A percentile compares a stretch with the other conserved stretches of the same genome.
These are phyloP conservation scores for Wolfiporia cocos DNA, from an alignment of 1,284 basidiomycete genomes.

Conservation along the genomic window DNA sequence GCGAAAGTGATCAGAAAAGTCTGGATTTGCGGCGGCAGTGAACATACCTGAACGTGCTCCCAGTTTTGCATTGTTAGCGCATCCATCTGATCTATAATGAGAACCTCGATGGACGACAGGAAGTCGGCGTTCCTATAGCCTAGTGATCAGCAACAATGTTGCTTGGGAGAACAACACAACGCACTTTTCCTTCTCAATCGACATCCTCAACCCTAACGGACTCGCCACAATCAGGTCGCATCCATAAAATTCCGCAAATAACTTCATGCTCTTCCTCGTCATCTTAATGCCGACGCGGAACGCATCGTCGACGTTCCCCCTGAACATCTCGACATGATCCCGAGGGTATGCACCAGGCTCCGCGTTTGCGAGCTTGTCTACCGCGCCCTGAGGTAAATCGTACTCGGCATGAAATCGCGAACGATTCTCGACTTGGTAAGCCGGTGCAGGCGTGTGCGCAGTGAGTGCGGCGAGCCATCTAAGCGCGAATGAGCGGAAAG, in stretches of 20 bases:
- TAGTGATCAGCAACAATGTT: background rate
- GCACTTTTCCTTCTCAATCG: constrained; percentile 91
- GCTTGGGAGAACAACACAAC: constrained; percentile 18
- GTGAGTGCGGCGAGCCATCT: constrained; percentile 72
- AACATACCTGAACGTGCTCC: constrained; percentile 87
- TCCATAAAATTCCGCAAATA: constrained; percentile 87
- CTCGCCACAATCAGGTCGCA: constrained; percentile 92
- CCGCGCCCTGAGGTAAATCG: constrained; percentile 69
- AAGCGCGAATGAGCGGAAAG: constrained; percentile 87
- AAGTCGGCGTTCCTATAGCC: constrained; percentile 73
- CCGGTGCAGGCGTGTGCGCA: constrained; percentile 57
- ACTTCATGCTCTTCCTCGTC: constrained; percentile 83
- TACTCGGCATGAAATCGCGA: constrained; percentile 82
- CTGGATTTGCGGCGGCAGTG: background rate
- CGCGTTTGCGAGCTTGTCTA: constrained; percentile 78
- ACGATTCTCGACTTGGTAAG: constrained; percentile 81
- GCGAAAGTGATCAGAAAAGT: constrained; percentile 1
- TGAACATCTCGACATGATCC: constrained; percentile 93
- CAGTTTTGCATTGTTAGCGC: constrained; percentile 98
- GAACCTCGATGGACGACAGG: constrained; percentile 88
- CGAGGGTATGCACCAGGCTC: constrained; percentile 74
- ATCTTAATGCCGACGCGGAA: constrained; percentile 92
- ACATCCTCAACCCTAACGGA: constrained; percentile 87
- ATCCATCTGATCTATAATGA: constrained; percentile 93
- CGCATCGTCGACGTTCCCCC: constrained; percentile 96